phyloP scores from a whole-genome alignment of 2,329 filamentous ascomycete species.

The Aureobasidium sp. region DNA sequence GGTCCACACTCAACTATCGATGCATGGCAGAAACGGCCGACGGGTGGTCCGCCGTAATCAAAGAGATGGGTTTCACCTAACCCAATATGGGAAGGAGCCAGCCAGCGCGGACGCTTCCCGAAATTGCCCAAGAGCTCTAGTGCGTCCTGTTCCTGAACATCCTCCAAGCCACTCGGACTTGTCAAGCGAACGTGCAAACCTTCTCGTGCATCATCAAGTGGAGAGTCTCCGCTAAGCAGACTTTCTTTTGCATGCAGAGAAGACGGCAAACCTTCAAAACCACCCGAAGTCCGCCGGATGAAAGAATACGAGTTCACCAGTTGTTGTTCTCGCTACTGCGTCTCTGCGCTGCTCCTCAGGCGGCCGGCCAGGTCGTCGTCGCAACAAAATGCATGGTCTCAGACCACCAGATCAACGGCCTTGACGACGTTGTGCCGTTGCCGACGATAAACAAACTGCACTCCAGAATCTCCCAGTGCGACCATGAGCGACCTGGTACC shows the following conservation, averaged over 20 bases:
- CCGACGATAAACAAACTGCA: not conserved
- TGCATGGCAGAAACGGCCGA: slow-evolving; percentile 3
- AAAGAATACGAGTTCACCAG: not conserved
- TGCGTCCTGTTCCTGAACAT: slow-evolving; percentile 6
- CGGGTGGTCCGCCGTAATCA: slow-evolving; percentile 4
- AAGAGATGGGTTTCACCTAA: not conserved
- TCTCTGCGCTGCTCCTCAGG: not conserved
- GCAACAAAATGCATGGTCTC: slow-evolving; percentile 3
- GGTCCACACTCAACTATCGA: slow-evolving; percentile 3
- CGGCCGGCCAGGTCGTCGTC: slow-evolving; percentile 5
- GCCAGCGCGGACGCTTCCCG: not conserved
- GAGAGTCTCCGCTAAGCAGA: not conserved
- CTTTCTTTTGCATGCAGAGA: slow-evolving; percentile 2
- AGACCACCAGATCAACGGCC: not conserved
- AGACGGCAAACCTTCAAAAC: not conserved
- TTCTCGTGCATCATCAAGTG: not conserved
- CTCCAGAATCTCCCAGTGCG: slow-evolving; percentile 8
- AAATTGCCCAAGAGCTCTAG: slow-evolving; percentile 1
- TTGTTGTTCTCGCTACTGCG: not conserved
- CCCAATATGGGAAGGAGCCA: not conserved
- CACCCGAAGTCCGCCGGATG: not conserved
- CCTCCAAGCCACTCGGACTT: slow-evolving; percentile 1
- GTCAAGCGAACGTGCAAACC: slow-evolving; percentile 8
- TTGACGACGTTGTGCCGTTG: not conserved
- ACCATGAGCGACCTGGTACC: not conserved